Conservation (phyloP, 768 basidiomycete species). For the Boletus eberwhitei region DNA sequence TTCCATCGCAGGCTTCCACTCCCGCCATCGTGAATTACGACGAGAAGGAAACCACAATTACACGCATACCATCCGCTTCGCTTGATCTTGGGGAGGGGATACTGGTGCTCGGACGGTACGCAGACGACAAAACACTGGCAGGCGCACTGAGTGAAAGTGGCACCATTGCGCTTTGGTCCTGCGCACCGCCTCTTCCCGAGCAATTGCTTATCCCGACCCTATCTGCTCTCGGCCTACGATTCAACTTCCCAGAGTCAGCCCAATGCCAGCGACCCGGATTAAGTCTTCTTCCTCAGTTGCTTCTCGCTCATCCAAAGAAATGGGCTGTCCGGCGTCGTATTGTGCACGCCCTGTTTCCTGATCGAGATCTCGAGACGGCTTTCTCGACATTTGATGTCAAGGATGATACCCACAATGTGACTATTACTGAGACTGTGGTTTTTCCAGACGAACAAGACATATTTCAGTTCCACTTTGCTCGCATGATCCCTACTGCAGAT, state of each 20-base stretch:
- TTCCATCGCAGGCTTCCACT: constrained; percentile 17
- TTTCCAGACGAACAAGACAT: constrained; percentile 70
- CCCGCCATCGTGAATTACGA: constrained; percentile 8
- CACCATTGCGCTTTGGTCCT: constrained; percentile 29
- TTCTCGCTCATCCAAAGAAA: constrained; percentile 26
- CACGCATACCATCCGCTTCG: constrained; percentile 14
- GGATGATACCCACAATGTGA: constrained; percentile 37
- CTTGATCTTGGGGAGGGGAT: constrained; percentile 17
- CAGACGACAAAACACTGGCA: constrained; percentile 15
- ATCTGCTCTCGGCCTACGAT: constrained; percentile 26
- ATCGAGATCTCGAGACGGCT: constrained; percentile 30
- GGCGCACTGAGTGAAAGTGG: constrained; percentile 26
- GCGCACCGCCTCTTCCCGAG: constrained; percentile 23
- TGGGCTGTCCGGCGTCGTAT: constrained; percentile 18
- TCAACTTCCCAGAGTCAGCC: background rate
- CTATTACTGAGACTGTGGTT: constrained; percentile 17
- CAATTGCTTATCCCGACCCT: constrained; percentile 21
- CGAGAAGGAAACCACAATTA: background rate
- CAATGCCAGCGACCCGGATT: background rate
- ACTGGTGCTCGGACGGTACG: constrained; percentile 20
- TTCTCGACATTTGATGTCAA: constrained; percentile 49
- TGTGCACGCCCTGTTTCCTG: constrained; percentile 18
- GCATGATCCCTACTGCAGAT: constrained; percentile 28
- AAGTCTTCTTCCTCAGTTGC: constrained; percentile 26
- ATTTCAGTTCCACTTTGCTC: constrained; percentile 53